Conservation (phyloP, 768 basidiomycete genomes). For the Amanita muscaria region DNA sequence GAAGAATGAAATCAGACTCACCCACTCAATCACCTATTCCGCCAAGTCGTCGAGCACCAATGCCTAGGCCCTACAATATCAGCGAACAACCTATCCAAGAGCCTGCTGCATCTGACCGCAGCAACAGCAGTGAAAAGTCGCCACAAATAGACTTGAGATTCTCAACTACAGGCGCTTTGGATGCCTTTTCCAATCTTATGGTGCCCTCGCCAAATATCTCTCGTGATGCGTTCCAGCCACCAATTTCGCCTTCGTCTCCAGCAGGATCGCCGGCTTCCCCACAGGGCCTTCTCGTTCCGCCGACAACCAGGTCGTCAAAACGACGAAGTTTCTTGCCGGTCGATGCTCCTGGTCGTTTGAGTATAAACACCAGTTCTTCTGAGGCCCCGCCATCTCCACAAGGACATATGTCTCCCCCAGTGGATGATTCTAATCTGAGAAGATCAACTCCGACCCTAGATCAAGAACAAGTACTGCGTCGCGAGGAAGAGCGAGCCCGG, state of each 20-base stretch:
- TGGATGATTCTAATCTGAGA: conserved; percentile 34
- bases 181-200: conserved; percentile 33
- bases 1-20: conserved; percentile 70
- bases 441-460: conserved; percentile 37
- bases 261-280: conserved; percentile 6
- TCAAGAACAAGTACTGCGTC: conserved; percentile 43
- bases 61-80: conserved; percentile 24
- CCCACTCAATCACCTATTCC: conserved; percentile 34
- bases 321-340: conserved; percentile 87
- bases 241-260: conserved; percentile 14
- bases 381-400: conserved; percentile 29
- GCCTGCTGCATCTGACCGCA: conserved; percentile 24
- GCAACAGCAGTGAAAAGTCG: conserved; percentile 30
- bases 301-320: conserved; percentile 47
- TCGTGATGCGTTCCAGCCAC: conserved; percentile 19
- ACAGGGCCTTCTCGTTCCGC: conserved; percentile 32
- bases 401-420: conserved; percentile 52
- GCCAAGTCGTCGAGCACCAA: conserved; percentile 21
- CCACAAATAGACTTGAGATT: conserved; percentile 67
- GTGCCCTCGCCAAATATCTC: conserved; percentile 20
- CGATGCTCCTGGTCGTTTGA: conserved; percentile 47
- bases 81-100: conserved; percentile 17
- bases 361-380: conserved; percentile 49
- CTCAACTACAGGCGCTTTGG: conserved; percentile 59
- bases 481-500: conserved; percentile 62